Evolutionary conservation across 2,329 filamentous ascomycete species (phyloP).

Genomic region (Grosmannia serpens): DNA sequence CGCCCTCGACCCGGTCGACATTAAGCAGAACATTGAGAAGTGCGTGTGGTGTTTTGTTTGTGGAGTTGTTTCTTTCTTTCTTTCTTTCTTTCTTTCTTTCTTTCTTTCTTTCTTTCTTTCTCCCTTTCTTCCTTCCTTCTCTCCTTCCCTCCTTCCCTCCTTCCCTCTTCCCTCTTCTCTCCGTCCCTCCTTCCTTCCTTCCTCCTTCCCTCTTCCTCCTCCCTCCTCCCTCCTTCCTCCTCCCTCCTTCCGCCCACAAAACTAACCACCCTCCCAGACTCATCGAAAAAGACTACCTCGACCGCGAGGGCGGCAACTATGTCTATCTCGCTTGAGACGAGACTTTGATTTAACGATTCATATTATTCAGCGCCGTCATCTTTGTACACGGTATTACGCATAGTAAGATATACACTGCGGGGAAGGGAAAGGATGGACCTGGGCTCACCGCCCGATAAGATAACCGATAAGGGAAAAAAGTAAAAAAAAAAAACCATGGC

Average conservation of each 20-base stretch:
- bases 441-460: constrained; percentile 12
- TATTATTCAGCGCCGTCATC: background rate
- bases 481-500: constrained; percentile 4
- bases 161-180: no score
- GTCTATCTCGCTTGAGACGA: constrained; percentile 52
- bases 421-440: no score
- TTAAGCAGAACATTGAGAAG: constrained; percentile 97
- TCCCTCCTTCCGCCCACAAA: background rate
- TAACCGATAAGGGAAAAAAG: constrained; percentile 8
- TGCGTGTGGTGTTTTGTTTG: constrained; percentile 39
- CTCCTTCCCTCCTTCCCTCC: no score
- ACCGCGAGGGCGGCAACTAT: constrained; percentile 62
- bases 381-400: background rate
- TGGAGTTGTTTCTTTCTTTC: constrained; percentile 17
- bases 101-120: background rate
- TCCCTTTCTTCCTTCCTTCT: no score
- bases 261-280: constrained; percentile 37
- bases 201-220: background rate
- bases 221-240: background rate
- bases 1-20: constrained; percentile 72
- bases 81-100: background rate
- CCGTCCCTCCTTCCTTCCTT: background rate
- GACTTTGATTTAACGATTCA: background rate
- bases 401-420: background rate
- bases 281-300: constrained; percentile 89